A percentile compares a stretch with the other conserved stretches of the same genome.
phyloP scores from a whole-genome alignment of 108 stramenopile species.

The Fragilaria crotonensis region DNA sequence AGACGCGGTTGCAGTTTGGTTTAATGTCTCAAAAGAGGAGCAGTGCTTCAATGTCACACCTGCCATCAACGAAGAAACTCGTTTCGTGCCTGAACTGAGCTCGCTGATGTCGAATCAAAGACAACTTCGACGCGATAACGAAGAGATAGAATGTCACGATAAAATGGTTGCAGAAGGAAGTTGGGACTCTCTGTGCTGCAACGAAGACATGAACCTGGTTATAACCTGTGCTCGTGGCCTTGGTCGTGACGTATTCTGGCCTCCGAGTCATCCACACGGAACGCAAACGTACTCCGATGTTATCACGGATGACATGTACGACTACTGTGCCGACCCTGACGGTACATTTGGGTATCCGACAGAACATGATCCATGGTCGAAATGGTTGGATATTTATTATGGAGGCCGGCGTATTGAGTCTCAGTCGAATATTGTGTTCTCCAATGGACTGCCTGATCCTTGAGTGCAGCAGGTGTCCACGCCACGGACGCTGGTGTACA shows the following conservation, averaged over 20 bases:
- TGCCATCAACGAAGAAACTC: conserved; percentile 23
- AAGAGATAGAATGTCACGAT: conserved; percentile 18
- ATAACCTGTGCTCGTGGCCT: conserved; percentile 45
- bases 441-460: conserved; percentile 82
- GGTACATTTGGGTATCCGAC: conserved; percentile 46
- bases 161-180: conserved; percentile 28
- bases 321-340: conserved; percentile 37
- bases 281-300: conserved; percentile 29
- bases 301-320: neutral
- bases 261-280: conserved; percentile 38
- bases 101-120: neutral
- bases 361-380: conserved; percentile 43
- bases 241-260: conserved; percentile 70
- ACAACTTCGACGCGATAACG: conserved; percentile 4
- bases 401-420: conserved; percentile 38
- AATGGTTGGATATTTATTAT: conserved; percentile 46
- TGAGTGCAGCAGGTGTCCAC: conserved; percentile 70
- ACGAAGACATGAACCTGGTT: conserved; percentile 58
- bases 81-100: neutral
- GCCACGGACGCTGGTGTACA: conserved; percentile 13
- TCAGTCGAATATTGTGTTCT: conserved; percentile 80
- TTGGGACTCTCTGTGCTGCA: conserved; percentile 50
- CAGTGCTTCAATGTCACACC: conserved; percentile 35
- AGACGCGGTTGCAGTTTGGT: conserved; percentile 48
- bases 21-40: conserved; percentile 47